Evolutionary conservation across 257 asterid genomes (phyloP).

Genomic region (Orobanche coerulescens): DNA sequence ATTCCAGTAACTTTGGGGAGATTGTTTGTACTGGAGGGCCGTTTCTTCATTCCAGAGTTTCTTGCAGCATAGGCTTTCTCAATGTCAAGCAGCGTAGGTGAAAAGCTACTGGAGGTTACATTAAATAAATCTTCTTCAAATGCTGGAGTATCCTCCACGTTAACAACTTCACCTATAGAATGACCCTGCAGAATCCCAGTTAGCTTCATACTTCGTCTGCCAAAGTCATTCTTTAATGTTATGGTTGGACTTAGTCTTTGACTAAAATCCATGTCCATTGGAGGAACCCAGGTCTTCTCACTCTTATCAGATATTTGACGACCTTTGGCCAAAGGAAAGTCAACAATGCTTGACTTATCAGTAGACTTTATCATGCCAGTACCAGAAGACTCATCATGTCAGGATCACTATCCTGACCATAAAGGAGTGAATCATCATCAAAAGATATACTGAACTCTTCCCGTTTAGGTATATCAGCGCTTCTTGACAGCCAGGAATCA

Average conservation of each 20-base stretch:
- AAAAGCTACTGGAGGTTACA: conserved; percentile 28
- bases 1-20: conserved; percentile 35
- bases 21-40: conserved; percentile 34
- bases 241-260: conserved; percentile 36
- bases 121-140: conserved; percentile 29
- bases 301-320: conserved; percentile 29
- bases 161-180: conserved; percentile 65
- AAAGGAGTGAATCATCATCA: conserved; percentile 29
- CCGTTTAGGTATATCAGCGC: conserved; percentile 27
- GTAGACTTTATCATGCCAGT: too few species aligned
- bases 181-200: conserved; percentile 36
- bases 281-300: too few species aligned
- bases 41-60: conserved; percentile 29
- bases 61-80: conserved; percentile 39
- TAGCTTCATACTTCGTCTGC: conserved; percentile 27
- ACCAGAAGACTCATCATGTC: too few species aligned
- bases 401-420: conserved; percentile 26
- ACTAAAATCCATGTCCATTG: conserved; percentile 26
- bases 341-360: conserved; percentile 29
- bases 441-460: conserved; percentile 38
- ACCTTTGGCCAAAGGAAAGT: conserved; percentile 37
- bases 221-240: conserved; percentile 21
- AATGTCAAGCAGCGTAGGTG: conserved; percentile 32
- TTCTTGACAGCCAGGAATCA: conserved; percentile 44
- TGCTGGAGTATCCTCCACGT: conserved; percentile 38